Base-by-base conservation (phyloP, 257 asterid species). In the Solanum commersonii region DNA sequence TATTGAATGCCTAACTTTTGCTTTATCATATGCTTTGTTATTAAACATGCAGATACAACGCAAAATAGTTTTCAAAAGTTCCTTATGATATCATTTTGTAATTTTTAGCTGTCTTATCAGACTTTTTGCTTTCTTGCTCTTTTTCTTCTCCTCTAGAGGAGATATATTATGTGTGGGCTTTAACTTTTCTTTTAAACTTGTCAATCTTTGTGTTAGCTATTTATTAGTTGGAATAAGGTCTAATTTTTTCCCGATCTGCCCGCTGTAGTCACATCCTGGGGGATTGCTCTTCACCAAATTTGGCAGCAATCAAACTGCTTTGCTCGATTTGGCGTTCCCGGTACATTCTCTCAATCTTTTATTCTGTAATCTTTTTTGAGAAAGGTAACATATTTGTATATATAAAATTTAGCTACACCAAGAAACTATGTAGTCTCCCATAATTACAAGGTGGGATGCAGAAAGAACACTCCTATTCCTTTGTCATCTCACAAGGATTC, bases 241-340 rank as follows among this genome's bases (percentile, higher is more conserved):
- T 38, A 79, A 90, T 18, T 15, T 77, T 79, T 52, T 70, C 85
- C 9, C 40, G 18, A 88, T 87, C 86, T 91, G n/a, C 74, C 16
- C 37, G 29, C 16, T 92, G 96, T 94, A 97, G 98, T 91, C 98
- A 87, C 98, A 96, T 85, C 94, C 98, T 67, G 95, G 99, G 10
- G 93, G 98, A 86, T 90, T 94, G 91, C 95, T 93, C 86, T 95
- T 96, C 93, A 94, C 98, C 79, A 96, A 94, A 89, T 93, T 94
- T 88, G 98, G 98, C 88, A 87, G 96, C 94, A 95, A 93, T 59
- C 99, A 97, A 91, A 95, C 98, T 88, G 96, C 96, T 52, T 90
- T 94, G 92, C 97, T 95, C 84, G 98, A 97, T 91, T 85, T 94
- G 91, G 96, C 99, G 85, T 97, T 96, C 90, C 98, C 98, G 89